Base-by-base conservation (phyloP, 257 asterid genomes). In the Primulina tabacum region DNA sequence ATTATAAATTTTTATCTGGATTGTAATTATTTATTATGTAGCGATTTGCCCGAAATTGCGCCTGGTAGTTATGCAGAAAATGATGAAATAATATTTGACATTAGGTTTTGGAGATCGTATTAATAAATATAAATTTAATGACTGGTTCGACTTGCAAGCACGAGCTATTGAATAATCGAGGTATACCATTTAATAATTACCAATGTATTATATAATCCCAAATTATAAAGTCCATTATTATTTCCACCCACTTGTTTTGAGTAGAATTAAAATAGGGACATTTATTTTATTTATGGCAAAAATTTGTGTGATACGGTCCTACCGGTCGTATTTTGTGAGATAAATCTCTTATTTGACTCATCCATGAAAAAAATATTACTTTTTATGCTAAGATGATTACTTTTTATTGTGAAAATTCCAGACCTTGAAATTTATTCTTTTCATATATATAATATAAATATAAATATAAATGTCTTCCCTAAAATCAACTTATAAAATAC, bases 21-120 rank as follows among this genome's bases (percentile, higher is more conserved):
- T 18, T 12, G 40, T 33, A 52, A 0, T 69, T 35, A 30, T 43
- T 29, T 43, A 43, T 43, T 43, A 34, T 32, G 2, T 29, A 40
- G 7, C 47, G 64, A 71, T 58, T 24, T 40, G 65, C 75, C 75
- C 33, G 47, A 71, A 74, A 67, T 71, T 72, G 57, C 55, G 74
- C 56, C 26, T 1, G 56, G 32, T 9, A 53, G n/a, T 57, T 28
- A 58, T 18, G 47, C 35, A n/a, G 69, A 21, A 21, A 60, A 3
- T 16, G 2, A 34, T 24, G 29, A 37, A 6, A 7, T 68, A 56
- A 7, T 8, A 34, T 61, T 62, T 68, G 32, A 65, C 66, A 5
- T 29, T 38, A 59, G 56, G 8, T 0, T 50, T 50, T 1, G 24
- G 20, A 52, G 20, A 7, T 14, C 7, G 5, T 50, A 50, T 16